Base-by-base conservation (phyloP, 2,329 filamentous ascomycete species). In the Epichloe baconii region DNA sequence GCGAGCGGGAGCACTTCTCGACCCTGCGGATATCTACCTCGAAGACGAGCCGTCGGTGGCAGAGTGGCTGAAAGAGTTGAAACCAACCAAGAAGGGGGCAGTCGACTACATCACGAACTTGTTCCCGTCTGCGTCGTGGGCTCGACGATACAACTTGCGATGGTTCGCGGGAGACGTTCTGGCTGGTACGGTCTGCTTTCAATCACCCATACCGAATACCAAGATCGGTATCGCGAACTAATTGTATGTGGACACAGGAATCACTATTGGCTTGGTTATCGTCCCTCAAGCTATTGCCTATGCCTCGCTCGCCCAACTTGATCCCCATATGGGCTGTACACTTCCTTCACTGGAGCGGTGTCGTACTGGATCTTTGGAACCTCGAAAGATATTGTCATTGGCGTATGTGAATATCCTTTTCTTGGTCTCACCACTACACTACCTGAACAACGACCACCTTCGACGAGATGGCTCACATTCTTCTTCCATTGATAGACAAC, bases 331-430 rank as follows among this genome's bases (percentile, higher is more conserved):
- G 86, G 86, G 37, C 71, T 91, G 0, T 91, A 91, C 67, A 87
- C 86, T 0, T 89, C 86, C 0, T 91, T 91, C 61, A 85, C 88
- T 65, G 86, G 86, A 47, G 85, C 87, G 35, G 68, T 88, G 49
- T 73, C 88, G 49, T 91, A 91, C 68, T 90, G 86, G 85, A 78
- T 88, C 52, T 90, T 90, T 62, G 86, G 85, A 37, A 90, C 86
- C 0, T 90, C 86, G 7, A 90, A 89, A 61, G 86, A 91, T 64
- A 89, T 91, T 62, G 88, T 86, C 10, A 89, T 90, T 52, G 86
- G 86, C 26, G 71, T 74, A 64, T 40, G 70, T 57, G 36, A 10
- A 17, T 15, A 21, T 17, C 17, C 15, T 17, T 12, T 38, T 31
- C 26, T 31, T 31, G 26, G 26, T 31, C 26, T 31, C 26, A 31